A percentile compares a stretch with the other conserved stretches of the same genome.
These are phyloP conservation scores for Sporisorium reilianum DNA, from an alignment of 1,284 basidiomycete species.

Conservation along the genomic window DNA sequence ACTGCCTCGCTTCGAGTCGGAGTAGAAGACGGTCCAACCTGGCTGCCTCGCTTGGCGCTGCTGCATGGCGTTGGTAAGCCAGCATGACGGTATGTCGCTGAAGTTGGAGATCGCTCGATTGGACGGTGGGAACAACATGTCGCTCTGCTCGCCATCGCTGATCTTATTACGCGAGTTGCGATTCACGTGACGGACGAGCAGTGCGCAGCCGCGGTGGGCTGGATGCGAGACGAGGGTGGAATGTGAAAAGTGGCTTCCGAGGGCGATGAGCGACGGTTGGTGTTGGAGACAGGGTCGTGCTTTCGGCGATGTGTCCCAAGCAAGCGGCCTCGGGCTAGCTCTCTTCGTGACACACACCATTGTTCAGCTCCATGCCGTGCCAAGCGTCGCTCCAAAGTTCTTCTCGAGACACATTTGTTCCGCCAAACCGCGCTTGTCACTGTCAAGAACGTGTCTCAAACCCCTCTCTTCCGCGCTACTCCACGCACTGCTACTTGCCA, in stretches of 20 bases:
- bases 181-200: background rate
- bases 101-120: background rate
- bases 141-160: background rate
- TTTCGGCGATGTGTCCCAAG: too few species aligned
- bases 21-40: background rate
- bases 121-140: background rate
- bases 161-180: background rate
- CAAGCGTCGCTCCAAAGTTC: too few species aligned
- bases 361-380: too few species aligned
- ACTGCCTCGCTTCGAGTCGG: background rate
- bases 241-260: background rate
- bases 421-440: too few species aligned
- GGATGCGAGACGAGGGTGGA: background rate
- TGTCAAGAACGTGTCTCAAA: background rate
- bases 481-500: too few species aligned
- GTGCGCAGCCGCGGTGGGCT: background rate
- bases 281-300: too few species aligned
- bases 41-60: background rate
- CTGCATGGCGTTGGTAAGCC: background rate
- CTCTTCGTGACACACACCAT: too few species aligned
- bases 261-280: background rate
- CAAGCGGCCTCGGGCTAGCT: too few species aligned
- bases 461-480: too few species aligned
- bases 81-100: background rate
- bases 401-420: too few species aligned